phyloP scores from a whole-genome alignment of 1,139 yeast species.

The Diutina neorugosa region DNA sequence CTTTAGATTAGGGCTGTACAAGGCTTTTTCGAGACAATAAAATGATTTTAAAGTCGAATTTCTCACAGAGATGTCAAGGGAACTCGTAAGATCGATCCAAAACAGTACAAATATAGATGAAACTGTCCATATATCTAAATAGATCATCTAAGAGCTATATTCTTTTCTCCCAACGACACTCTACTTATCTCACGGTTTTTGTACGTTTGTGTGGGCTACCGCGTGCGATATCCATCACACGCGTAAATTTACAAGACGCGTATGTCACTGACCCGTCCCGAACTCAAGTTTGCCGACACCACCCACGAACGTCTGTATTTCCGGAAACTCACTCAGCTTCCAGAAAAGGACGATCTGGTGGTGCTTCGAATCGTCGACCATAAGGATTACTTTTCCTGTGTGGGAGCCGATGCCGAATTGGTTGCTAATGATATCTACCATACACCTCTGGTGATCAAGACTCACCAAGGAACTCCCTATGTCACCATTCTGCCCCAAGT shows the following conservation, averaged over 20 bases:
- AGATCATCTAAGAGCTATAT: too few relatives aligned
- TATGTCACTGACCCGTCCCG: slow-evolving; percentile 59
- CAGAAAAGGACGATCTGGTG: slow-evolving; percentile 25
- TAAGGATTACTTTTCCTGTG: slow-evolving; percentile 65
- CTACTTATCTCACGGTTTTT: too few relatives aligned
- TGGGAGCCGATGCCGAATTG: slow-evolving; percentile 68
- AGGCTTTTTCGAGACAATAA: too few relatives aligned
- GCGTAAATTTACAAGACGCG: background rate
- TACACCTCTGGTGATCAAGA: slow-evolving; percentile 67
- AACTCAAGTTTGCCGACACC: slow-evolving; percentile 56
- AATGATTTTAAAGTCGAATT: too few relatives aligned
- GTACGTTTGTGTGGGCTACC: too few relatives aligned
- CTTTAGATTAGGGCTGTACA: too few relatives aligned
- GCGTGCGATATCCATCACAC: background rate
- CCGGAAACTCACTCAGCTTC: slow-evolving; percentile 40
- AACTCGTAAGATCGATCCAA: too few relatives aligned
- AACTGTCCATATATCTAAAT: too few relatives aligned
- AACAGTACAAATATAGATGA: too few relatives aligned
- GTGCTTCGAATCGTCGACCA: slow-evolving; percentile 60
- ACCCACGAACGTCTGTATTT: slow-evolving; percentile 57
- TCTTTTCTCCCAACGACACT: too few relatives aligned
- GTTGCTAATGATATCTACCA: slow-evolving; percentile 79
- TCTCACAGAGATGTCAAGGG: too few relatives aligned
- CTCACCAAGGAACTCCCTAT: slow-evolving; percentile 29
- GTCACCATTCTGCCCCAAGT: slow-evolving; percentile 74